Conservation (phyloP, 2,329 filamentous ascomycete species). For the Dothideomycetidae sp. region DNA sequence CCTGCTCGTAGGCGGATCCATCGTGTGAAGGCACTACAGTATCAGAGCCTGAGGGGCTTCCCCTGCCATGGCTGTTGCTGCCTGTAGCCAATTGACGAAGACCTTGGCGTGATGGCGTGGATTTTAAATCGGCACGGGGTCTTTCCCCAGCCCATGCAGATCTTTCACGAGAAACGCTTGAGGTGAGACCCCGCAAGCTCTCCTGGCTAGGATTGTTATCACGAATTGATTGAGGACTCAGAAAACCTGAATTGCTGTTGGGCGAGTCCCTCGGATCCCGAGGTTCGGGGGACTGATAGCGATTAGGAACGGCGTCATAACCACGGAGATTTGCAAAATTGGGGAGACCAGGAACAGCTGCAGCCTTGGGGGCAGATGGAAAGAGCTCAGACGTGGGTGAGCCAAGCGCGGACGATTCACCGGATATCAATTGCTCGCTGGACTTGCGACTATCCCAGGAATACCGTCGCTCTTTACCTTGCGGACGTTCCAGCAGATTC, state of each 20-base stretch:
- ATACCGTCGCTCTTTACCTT: slow-evolving; percentile 18
- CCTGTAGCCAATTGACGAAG: slow-evolving; percentile 1
- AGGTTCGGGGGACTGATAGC: slow-evolving; percentile 10
- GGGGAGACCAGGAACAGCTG: slow-evolving; percentile 9
- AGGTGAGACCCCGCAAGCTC: background rate
- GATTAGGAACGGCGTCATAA: slow-evolving; percentile 11
- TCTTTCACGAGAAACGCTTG: slow-evolving; percentile 5
- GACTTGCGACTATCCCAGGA: slow-evolving; percentile 19
- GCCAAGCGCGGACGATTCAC: slow-evolving; percentile 5
- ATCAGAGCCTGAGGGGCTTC: slow-evolving; percentile 3
- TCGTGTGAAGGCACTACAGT: slow-evolving; percentile 1
- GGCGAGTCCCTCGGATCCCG: slow-evolving; percentile 8
- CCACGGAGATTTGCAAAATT: slow-evolving; percentile 9
- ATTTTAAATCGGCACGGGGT: background rate
- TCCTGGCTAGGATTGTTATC: slow-evolving; percentile 9
- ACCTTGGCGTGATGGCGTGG: slow-evolving; percentile 4
- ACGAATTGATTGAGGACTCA: slow-evolving; percentile 6
- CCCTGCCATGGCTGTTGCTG: slow-evolving; percentile 2
- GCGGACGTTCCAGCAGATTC: slow-evolving; percentile 1
- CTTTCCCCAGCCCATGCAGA: slow-evolving; percentile 5
- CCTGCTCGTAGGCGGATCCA: slow-evolving; percentile 5
- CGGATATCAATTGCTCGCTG: slow-evolving; percentile 19
- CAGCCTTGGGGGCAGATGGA: slow-evolving; percentile 7
- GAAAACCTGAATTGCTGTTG: slow-evolving; percentile 7
- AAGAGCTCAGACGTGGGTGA: slow-evolving; percentile 9